Evolutionary conservation across 805 yeast species (phyloP).

Genomic region (Lipomyces mesembrius): DNA sequence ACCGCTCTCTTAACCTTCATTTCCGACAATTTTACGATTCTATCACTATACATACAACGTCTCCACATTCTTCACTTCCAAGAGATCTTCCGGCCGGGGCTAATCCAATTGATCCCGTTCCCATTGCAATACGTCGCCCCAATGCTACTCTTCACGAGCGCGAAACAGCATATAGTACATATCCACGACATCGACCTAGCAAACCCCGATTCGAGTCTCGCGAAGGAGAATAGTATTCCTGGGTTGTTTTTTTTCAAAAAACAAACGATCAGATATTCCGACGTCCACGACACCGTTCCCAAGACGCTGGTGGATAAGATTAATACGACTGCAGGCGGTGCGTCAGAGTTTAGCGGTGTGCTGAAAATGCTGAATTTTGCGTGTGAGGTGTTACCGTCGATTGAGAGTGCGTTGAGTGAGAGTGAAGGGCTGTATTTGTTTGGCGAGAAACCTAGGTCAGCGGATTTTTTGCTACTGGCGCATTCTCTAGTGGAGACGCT

Average conservation of each 20-base stretch:
- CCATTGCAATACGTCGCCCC: slow-evolving; percentile 35
- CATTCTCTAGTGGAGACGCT: slow-evolving; percentile 33
- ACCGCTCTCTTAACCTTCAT: slow-evolving; percentile 30
- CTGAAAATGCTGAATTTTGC: slow-evolving; percentile 34
- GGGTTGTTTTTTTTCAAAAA: slow-evolving; percentile 30
- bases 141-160: slow-evolving; percentile 14
- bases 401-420: slow-evolving; percentile 16
- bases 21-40: slow-evolving; percentile 20
- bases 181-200: slow-evolving; percentile 25
- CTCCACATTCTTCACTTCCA: slow-evolving; percentile 36
- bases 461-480: slow-evolving; percentile 34
- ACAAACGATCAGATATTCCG: slow-evolving; percentile 11
- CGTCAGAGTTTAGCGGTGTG: slow-evolving; percentile 28
- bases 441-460: slow-evolving; percentile 25
- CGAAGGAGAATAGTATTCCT: slow-evolving; percentile 11
- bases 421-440: slow-evolving; percentile 3
- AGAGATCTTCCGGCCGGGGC: slow-evolving; percentile 33
- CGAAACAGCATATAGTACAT: slow-evolving; percentile 27
- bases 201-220: slow-evolving; percentile 1
- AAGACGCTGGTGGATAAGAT: slow-evolving; percentile 22
- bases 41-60: slow-evolving; percentile 38
- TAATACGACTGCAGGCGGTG: slow-evolving; percentile 23
- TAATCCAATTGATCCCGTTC: slow-evolving; percentile 25
- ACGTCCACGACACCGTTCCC: slow-evolving; percentile 11
- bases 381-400: slow-evolving; percentile 19